phyloP scores from a whole-genome alignment of 257 asterid genomes.

The Paulownia fortunei region DNA sequence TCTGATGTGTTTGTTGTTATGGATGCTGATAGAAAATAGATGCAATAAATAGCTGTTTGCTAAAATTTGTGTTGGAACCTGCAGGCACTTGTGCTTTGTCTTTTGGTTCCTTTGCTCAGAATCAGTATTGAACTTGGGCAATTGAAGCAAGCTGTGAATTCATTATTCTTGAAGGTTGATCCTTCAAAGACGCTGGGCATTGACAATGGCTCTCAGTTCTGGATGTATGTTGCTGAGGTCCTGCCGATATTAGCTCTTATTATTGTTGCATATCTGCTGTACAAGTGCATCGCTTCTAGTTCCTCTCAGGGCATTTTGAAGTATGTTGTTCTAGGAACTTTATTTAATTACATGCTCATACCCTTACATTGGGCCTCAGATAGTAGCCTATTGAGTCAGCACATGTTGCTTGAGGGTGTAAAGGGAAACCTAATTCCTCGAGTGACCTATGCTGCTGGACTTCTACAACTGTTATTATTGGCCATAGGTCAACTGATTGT shows the following conservation, averaged over 20 bases:
- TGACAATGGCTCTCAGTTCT: conserved; percentile 49
- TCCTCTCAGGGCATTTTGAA: conserved; percentile 60
- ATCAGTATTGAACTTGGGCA: conserved; percentile 78
- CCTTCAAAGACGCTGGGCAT: conserved; percentile 66
- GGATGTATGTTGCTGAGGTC: conserved; percentile 59
- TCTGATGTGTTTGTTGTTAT: conserved; percentile 3
- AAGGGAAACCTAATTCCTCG: conserved; percentile 71
- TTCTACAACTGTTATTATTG: conserved; percentile 64
- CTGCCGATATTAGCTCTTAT: conserved; percentile 66
- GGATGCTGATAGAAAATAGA: neutral
- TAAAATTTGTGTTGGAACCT: conserved; percentile 35
- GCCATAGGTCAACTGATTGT: conserved; percentile 42
- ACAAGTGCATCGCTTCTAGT: conserved; percentile 51
- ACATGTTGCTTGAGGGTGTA: conserved; percentile 35
- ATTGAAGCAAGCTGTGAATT: conserved; percentile 65
- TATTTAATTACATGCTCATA: conserved; percentile 61
- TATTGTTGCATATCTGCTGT: conserved; percentile 60
- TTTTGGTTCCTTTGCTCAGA: conserved; percentile 78
- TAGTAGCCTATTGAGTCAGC: conserved; percentile 46
- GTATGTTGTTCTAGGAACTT: conserved; percentile 59
- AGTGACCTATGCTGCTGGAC: conserved; percentile 69
- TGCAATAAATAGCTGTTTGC: conserved; percentile 11
- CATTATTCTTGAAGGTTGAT: conserved; percentile 59
- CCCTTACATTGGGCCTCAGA: conserved; percentile 70
- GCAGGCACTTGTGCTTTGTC: conserved; percentile 77